A percentile compares a stretch with the other conserved stretches of the same genome.
Evolutionary conservation across 1,284 basidiomycete species (phyloP).

Genomic region (Phaffia rhodozyma): DNA sequence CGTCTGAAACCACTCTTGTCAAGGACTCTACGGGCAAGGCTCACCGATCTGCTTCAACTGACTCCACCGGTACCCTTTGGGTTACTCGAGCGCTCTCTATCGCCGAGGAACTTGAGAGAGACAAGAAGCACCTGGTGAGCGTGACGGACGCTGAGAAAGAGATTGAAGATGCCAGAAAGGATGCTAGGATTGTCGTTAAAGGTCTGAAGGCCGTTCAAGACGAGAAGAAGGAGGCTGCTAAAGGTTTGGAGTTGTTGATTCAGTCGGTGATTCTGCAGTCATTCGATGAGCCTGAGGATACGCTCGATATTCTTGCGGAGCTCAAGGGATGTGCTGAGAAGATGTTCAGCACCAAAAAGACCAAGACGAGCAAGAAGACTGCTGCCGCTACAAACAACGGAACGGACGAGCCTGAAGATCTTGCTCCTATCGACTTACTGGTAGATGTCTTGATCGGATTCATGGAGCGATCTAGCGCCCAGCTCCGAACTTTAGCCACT

Average conservation of each 20-base stretch:
- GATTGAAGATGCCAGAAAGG: slow-evolving; percentile 40
- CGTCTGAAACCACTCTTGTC: slow-evolving; percentile 44
- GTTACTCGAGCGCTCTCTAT: slow-evolving; percentile 53
- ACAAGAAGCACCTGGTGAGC: slow-evolving; percentile 55
- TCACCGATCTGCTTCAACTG: slow-evolving; percentile 47
- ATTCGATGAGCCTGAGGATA: slow-evolving; percentile 51
- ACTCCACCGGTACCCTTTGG: slow-evolving; percentile 69
- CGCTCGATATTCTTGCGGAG: slow-evolving; percentile 48
- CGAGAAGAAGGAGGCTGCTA: slow-evolving; percentile 41
- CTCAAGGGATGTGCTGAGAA: slow-evolving; percentile 24
- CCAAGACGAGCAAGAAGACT: slow-evolving; percentile 41
- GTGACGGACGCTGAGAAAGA: slow-evolving; percentile 50
- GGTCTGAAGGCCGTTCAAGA: slow-evolving; percentile 38
- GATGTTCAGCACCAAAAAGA: slow-evolving; percentile 34
- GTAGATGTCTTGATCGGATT: slow-evolving; percentile 81
- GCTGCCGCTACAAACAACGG: slow-evolving; percentile 24
- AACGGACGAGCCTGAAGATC: slow-evolving; percentile 35
- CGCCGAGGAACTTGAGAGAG: slow-evolving; percentile 48
- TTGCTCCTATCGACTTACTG: slow-evolving; percentile 64
- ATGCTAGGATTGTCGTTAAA: slow-evolving; percentile 41
- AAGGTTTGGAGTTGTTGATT: slow-evolving; percentile 59
- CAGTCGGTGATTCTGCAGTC: slow-evolving; percentile 55
- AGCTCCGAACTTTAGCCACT: slow-evolving; percentile 67
- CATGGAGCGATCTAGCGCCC: slow-evolving; percentile 71
- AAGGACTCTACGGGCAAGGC: slow-evolving; percentile 44